phyloP scores from a whole-genome alignment of 768 basidiomycete species.

The Lactifluus piperatus region DNA sequence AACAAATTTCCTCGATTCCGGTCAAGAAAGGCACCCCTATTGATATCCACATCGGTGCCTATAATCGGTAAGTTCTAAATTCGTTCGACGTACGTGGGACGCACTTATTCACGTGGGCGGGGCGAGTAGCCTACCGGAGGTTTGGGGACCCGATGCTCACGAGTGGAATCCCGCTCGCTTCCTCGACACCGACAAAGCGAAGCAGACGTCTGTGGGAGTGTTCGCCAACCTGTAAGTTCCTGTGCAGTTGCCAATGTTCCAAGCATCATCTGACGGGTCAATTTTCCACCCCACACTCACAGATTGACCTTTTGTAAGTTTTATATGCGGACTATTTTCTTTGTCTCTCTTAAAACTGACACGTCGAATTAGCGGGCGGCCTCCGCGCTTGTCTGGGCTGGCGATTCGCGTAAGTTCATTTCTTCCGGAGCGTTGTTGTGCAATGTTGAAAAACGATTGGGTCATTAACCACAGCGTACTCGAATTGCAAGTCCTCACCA shows the following conservation, averaged over 20 bases:
- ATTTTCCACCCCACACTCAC: neutral
- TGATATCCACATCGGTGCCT: slow-evolving; percentile 9
- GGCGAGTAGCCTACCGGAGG: slow-evolving; percentile 6
- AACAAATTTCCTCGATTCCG: slow-evolving; percentile 12
- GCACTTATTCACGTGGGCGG: neutral
- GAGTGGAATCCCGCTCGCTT: slow-evolving; percentile 19
- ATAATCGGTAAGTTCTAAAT: slow-evolving; percentile 10
- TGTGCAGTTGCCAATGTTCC: no score
- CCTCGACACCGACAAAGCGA: slow-evolving; percentile 12
- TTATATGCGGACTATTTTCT: neutral
- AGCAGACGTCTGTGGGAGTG: slow-evolving; percentile 11
- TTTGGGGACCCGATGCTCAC: slow-evolving; percentile 18
- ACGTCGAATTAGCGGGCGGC: slow-evolving; percentile 6
- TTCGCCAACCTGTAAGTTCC: slow-evolving; percentile 17
- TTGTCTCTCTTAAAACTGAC: neutral
- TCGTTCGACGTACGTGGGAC: neutral
- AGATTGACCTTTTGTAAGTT: slow-evolving; percentile 19
- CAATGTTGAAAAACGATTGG: neutral
- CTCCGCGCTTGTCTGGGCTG: slow-evolving; percentile 17
- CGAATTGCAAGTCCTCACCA: slow-evolving; percentile 5
- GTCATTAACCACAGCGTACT: slow-evolving; percentile 11
- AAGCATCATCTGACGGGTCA: neutral
- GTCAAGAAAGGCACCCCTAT: slow-evolving; percentile 16
- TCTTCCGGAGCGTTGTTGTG: neutral
- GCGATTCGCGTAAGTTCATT: slow-evolving; percentile 14